Evolutionary conservation across 2,329 filamentous ascomycete species (phyloP).

Genomic region (Emergomyces orientalis): DNA sequence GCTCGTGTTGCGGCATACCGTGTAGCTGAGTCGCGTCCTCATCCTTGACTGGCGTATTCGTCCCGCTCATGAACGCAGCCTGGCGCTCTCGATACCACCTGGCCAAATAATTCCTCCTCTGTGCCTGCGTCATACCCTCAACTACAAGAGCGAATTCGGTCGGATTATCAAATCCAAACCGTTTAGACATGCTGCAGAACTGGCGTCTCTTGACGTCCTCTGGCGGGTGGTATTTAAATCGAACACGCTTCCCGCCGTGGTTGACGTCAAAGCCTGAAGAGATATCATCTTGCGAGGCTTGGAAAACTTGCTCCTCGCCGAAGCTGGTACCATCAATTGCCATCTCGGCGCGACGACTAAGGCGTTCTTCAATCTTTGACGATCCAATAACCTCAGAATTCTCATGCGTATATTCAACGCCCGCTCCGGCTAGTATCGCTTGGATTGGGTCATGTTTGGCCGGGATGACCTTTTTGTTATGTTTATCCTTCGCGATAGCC

Average conservation of each 20-base stretch:
- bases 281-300: constrained; percentile 17
- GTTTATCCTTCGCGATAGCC: constrained; percentile 29
- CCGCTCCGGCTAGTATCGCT: constrained; percentile 77
- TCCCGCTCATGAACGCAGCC: constrained; percentile 26
- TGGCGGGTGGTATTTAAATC: constrained; percentile 62
- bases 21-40: background rate
- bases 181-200: constrained; percentile 81
- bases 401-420: constrained; percentile 91
- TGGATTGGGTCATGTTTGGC: constrained; percentile 63
- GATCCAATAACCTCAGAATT: constrained; percentile 92
- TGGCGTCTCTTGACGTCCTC: constrained; percentile 66
- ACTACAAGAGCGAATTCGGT: constrained; percentile 84
- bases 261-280: constrained; percentile 11
- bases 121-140: constrained; percentile 79
- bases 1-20: background rate
- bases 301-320: constrained; percentile 30
- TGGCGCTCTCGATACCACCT: constrained; percentile 65
- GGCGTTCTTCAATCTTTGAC: constrained; percentile 78
- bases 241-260: constrained; percentile 35
- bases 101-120: constrained; percentile 68
- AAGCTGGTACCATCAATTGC: constrained; percentile 23
- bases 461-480: constrained; percentile 26
- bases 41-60: constrained; percentile 1
- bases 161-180: constrained; percentile 64
- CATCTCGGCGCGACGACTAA: constrained; percentile 64